A percentile compares a stretch with the other conserved stretches of the same genome.
These are phyloP conservation scores for Angomonas deanei DNA, from an alignment of 208 protist genomes.

Conservation along the genomic window DNA sequence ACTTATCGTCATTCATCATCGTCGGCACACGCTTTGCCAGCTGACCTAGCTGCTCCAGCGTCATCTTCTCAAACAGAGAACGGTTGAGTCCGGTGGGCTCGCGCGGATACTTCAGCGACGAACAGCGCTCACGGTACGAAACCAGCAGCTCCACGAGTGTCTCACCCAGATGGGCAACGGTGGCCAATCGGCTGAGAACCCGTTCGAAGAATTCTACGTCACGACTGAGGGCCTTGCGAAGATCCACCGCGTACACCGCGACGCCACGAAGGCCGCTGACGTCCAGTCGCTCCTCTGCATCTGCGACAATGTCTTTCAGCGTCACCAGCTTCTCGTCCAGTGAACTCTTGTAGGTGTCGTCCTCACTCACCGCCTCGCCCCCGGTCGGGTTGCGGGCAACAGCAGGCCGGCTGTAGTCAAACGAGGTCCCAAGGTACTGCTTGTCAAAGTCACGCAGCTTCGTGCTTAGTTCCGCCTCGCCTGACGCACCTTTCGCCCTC, in stretches of 20 bases:
- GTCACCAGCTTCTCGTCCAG: background rate
- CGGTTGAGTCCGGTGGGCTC: background rate
- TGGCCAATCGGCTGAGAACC: background rate
- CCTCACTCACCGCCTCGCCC: background rate
- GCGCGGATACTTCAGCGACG: background rate
- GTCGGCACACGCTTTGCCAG: background rate
- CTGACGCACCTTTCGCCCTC: background rate
- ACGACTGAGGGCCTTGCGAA: background rate
- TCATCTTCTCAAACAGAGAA: background rate
- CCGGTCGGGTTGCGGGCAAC: background rate
- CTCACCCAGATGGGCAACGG: background rate
- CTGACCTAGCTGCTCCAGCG: background rate
- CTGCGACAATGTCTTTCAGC: background rate
- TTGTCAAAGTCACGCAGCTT: background rate
- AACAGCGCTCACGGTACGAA: background rate
- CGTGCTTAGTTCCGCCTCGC: background rate
- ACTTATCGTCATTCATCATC: background rate
- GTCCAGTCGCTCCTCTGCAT: background rate
- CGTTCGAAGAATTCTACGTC: background rate
- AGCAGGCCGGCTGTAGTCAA: background rate
- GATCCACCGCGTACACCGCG: background rate
- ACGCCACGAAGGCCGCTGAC: background rate
- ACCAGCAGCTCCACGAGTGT: background rate
- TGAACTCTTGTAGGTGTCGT: background rate
- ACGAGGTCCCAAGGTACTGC: background rate